phyloP scores from a whole-genome alignment of 2,329 filamentous ascomycete species.

The Monilinia aucupariae region DNA sequence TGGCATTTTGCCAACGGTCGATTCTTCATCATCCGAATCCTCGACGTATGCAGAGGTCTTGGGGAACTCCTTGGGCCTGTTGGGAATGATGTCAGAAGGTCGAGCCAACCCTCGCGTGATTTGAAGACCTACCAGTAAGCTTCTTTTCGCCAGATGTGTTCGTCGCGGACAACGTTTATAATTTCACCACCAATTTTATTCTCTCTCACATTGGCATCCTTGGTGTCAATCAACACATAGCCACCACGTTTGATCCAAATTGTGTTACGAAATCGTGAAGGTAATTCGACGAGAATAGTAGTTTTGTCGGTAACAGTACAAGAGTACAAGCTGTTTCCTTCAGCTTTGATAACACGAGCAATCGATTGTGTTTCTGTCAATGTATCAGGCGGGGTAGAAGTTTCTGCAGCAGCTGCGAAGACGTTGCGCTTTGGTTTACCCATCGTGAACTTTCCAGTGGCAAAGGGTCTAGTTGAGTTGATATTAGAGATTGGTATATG shows the following conservation, averaged over 20 bases:
- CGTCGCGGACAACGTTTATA: constrained; percentile 84
- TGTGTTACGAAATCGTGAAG: constrained; percentile 78
- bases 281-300: constrained; percentile 71
- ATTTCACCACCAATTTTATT: constrained; percentile 86
- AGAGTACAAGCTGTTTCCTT: constrained; percentile 84
- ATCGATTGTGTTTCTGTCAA: constrained; percentile 61
- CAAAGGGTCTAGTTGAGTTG: background rate
- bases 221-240: constrained; percentile 76
- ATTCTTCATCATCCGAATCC: constrained; percentile 70
- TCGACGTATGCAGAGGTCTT: constrained; percentile 56
- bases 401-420: constrained; percentile 70
- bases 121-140: constrained; percentile 64
- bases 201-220: constrained; percentile 57
- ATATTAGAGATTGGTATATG: background rate
- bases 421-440: constrained; percentile 70
- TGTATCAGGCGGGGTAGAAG: constrained; percentile 52
- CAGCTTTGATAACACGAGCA: constrained; percentile 72
- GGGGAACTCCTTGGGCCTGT: constrained; percentile 73
- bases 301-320: constrained; percentile 65
- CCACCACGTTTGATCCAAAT: constrained; percentile 90
- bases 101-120: background rate
- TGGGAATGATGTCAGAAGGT: constrained; percentile 10
- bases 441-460: constrained; percentile 44
- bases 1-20: constrained; percentile 78
- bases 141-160: constrained; percentile 87